Conservation (phyloP, 495 filamentous ascomycete genomes). For the Hypoxylon fragiforme region DNA sequence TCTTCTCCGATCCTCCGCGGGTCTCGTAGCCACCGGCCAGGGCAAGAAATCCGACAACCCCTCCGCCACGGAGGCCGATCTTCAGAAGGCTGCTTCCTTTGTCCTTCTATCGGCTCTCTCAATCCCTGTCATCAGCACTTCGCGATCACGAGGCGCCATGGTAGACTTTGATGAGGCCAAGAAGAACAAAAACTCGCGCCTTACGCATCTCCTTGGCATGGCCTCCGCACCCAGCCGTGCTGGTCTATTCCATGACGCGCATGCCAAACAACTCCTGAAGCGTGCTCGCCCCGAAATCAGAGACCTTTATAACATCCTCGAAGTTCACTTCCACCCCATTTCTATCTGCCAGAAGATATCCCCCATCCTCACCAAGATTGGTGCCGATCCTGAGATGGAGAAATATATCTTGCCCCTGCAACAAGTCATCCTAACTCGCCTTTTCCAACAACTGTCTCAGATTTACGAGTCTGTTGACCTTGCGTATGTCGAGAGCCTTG, state of each 20-base stretch:
- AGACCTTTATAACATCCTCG: slow-evolving; percentile 95
- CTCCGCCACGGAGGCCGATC: slow-evolving; percentile 81
- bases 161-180: slow-evolving; percentile 95
- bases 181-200: slow-evolving; percentile 97
- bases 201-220: slow-evolving; percentile 96
- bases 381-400: slow-evolving; percentile 92
- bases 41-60: slow-evolving; percentile 93
- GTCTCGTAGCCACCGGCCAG: slow-evolving; percentile 79
- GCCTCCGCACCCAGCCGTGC: slow-evolving; percentile 82
- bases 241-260: slow-evolving; percentile 89
- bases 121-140: slow-evolving; percentile 98
- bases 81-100: slow-evolving; percentile 84
- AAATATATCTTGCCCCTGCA: slow-evolving; percentile 93
- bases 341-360: slow-evolving; percentile 99
- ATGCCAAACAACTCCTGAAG: slow-evolving; percentile 91
- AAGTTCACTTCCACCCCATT: slow-evolving; percentile 97
- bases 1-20: slow-evolving; percentile 88
- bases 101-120: slow-evolving; percentile 94
- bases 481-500: slow-evolving; percentile 88
- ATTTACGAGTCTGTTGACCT: slow-evolving; percentile 98
- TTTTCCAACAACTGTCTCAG: slow-evolving; percentile 98
- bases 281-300: slow-evolving; percentile 91
- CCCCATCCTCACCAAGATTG: slow-evolving; percentile 91
- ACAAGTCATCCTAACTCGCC: slow-evolving; percentile 95
- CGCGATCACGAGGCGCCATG: slow-evolving; percentile 90